These are phyloP conservation scores for Kwoniella botswanensis DNA, from an alignment of 768 basidiomycete species.

Conservation along the genomic window DNA sequence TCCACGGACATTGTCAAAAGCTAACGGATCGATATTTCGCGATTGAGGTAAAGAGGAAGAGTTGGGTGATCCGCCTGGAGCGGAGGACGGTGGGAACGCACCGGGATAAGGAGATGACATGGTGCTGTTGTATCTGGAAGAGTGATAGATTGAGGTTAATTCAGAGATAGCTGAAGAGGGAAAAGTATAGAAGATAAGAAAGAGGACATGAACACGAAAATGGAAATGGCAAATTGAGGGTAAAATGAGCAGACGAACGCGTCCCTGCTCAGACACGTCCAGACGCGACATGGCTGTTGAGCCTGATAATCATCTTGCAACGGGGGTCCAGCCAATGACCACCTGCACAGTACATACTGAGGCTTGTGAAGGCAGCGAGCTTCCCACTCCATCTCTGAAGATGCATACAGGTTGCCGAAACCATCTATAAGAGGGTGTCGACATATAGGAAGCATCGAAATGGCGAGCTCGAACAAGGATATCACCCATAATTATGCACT, in stretches of 20 bases:
- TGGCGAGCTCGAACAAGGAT: too few relatives aligned
- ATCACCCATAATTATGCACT: too few relatives aligned
- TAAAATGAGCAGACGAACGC: not conserved
- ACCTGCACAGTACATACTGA: too few relatives aligned
- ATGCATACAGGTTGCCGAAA: too few relatives aligned
- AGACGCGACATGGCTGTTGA: constrained; percentile 5
- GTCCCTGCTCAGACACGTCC: constrained; percentile 9
- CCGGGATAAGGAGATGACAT: constrained; percentile 38
- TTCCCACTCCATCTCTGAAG: too few relatives aligned
- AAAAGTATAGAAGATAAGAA: not conserved
- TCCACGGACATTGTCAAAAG: constrained; percentile 49
- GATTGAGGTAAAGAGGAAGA: constrained; percentile 43
- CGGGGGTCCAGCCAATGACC: too few relatives aligned
- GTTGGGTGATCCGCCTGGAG: constrained; percentile 31
- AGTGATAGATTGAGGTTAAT: not conserved
- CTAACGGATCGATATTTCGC: constrained; percentile 43
- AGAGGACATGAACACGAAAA: not conserved
- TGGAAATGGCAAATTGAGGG: constrained; percentile 16
- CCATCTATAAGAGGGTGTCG: too few relatives aligned
- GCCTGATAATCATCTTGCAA: constrained; percentile 61
- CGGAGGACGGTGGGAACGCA: constrained; percentile 35
- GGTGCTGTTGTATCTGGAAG: constrained; percentile 1
- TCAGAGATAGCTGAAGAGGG: not conserved
- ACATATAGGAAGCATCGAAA: too few relatives aligned
- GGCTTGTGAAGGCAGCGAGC: too few relatives aligned